Base-by-base conservation (phyloP, 2,329 filamentous ascomycete genomes). In the Alternaria sp. region DNA sequence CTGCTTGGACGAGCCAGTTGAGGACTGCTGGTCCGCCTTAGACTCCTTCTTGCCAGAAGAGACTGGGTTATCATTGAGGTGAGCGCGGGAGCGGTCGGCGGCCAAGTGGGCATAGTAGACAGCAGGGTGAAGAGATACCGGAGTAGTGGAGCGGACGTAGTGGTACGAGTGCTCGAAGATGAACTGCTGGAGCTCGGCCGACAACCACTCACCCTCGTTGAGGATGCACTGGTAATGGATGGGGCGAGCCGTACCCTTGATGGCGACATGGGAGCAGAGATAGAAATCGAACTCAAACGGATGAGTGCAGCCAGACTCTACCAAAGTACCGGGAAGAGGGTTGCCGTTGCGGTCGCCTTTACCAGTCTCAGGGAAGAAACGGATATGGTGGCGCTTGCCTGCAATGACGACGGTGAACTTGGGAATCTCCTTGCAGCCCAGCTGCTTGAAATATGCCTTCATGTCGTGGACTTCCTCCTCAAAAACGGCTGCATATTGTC, bases 61-160 rank as follows among this genome's bases (percentile, higher is more conserved):
- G 24, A 77, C 72, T 4, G 72, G 69, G 54, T 63, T 67, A 28
- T 75, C 74, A 61, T 84, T 81, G 70, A 94, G 88, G 65, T 99
- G 95, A 3, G 88, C 82, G 53, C 88, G 88, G 21, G 91, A 92
- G 49, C 95, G 91, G 57, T 88, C 87, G 8, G 92, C 90, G 33
- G 93, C 93, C 63, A 99, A 79, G 78, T 99, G 95, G 0, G 96
- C 93, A 68, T 99, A 99, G 83, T 99, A 99, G 0, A 98, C 90
- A 0, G 95, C 93, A 0, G 95, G 95, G 65, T 85, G 91, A 0
- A 95, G 79, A 0, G 93, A 97, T 0, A 99, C 93, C 0, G 95
- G 92, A 0, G 94, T 98, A 0, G 93, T 98, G 0, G 93, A 95
- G 14, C 95, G 88, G 54, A 90, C 89, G 72, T 97, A 99, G 55